Base-by-base conservation (phyloP, 1,284 basidiomycete species). In the Pisolithus thermaeus region DNA sequence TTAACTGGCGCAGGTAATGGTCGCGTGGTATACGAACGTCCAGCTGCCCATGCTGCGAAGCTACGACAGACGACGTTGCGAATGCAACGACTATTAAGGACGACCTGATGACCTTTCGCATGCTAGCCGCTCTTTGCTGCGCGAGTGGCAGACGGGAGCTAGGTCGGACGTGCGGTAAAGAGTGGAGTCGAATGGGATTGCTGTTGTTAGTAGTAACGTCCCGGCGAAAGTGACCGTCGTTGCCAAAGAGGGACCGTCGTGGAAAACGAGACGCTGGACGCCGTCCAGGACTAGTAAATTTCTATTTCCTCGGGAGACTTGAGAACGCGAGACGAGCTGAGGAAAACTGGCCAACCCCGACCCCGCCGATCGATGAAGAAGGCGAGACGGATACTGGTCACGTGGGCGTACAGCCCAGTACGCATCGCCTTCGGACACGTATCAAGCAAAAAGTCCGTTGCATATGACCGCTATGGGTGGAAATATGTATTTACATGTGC, bases 31-130 rank as follows among this genome's bases (percentile, higher is more conserved):
- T 46, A n/a, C 44, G 60, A 18, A 52, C 56, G 39, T 58, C 53
- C 38, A 70, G 59, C 38, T 58, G 58, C 42, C 63, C 57, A 45
- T 59, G 51, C 38, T 51, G 55, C 30, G 60, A 51, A 62, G 51
- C 37, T 59, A 46, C 57, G 46, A 64, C 44, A 18, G 25, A 63
- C 52, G 68, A 53, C 18, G 69, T 51, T 43, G 28, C 28, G 11
- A 66, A 37, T 44, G 59, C 46, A 41, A 66, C 60, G 30, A 74
- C 41, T 30, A 66, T 44, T 40, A 74, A 54, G 12, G 43, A 44
- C 60, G 61, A 28, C 56, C 60, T 18, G 50, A 52, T 18, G 20
- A 42, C 18, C 28, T 18, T 32, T n/a, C 44, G 44, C 44, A 46
- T 46, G 12, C 44, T 46, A 32, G 35, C 14, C 7, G 20, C 42